Evolutionary conservation across 179 eudicot species (phyloP), one percentile per base, ranked within the genome.

Genomic region (Silene vulgaris): DNA sequence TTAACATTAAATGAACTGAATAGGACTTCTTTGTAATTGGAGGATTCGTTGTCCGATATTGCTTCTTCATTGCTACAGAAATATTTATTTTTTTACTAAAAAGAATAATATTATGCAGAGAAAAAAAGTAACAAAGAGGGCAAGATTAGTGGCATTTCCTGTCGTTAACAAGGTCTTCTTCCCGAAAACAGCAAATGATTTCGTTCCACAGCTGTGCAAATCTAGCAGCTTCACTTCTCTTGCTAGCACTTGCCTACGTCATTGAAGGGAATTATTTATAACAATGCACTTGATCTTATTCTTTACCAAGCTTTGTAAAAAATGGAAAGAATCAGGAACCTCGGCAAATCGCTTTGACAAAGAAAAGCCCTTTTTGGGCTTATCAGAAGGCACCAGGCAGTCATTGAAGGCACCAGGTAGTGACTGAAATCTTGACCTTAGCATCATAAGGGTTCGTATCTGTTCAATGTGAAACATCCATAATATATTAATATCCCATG

Each of bases 161-260:
- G 86, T 96, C 96, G 81, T 89, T 90, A 76, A 96, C 86, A 74
- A 96, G 85, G 83, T 93, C 98, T 81, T 96, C 99, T 85, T 96
- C 99, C 5, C 99, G 88, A 77, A 96, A 96, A 83, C 96, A 87
- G 56, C 85, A 80, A 48, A 93, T 89, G 21, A 96, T 88, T 83
- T 93, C 99, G 80, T 96, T 96, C 99, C 98, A 96, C 59, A 96
- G 81, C 79, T 93, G 99, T 81, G 96, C 93, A 80, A 96, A 96
- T 81, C 88, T 95, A 76, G 97, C 97, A 74, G 99, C 97, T 85
- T 96, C 99, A 72, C 85, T 87, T 88, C 97, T 93, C 80, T 77
- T 86, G 84, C 88, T 90, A 74, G 91, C 74, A 74, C 80, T 83
- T 77, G 80, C 97, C 99, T 96, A 79, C 16, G 65, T 71, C 50